Evolutionary conservation across 805 yeast genomes (phyloP).

Genomic region (Huiozyma sinensis): DNA sequence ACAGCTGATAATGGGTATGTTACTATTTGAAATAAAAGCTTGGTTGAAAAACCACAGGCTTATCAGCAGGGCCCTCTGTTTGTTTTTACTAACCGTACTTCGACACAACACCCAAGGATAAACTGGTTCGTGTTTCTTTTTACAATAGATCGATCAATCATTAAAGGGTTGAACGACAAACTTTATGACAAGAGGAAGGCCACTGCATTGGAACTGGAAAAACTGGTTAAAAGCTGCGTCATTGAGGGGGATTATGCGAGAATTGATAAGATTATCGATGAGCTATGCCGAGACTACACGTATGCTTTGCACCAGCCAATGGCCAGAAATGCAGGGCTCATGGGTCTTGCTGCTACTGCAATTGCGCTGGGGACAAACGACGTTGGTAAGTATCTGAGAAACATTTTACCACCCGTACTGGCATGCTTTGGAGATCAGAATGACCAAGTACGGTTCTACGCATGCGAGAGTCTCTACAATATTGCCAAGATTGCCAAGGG

Average conservation of each 20-base stretch:
- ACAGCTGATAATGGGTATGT: too few species aligned
- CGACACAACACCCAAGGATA: too few species aligned
- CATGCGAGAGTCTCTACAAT: conserved; percentile 91
- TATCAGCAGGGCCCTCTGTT: too few species aligned
- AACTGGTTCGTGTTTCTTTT: too few species aligned
- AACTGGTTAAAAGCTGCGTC: conserved; percentile 55
- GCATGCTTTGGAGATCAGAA: conserved; percentile 96
- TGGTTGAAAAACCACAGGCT: too few species aligned
- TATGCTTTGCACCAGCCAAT: conserved; percentile 76
- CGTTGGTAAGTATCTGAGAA: conserved; percentile 72
- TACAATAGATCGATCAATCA: conserved; percentile 45
- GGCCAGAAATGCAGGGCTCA: conserved; percentile 90
- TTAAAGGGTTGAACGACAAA: conserved; percentile 60
- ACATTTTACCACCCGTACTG: conserved; percentile 82
- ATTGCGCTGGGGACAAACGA: conserved; percentile 82
- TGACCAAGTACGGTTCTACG: conserved; percentile 92
- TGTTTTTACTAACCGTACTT: too few species aligned
- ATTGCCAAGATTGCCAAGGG: conserved; percentile 96
- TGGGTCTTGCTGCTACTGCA: conserved; percentile 92
- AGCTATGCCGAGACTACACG: conserved; percentile 65
- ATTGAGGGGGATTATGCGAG: conserved; percentile 21
- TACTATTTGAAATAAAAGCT: too few species aligned
- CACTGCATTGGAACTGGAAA: conserved; percentile 71
- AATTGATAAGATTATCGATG: conserved; percentile 50
- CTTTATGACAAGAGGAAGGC: conserved; percentile 69